Base-by-base conservation (phyloP, 495 filamentous ascomycete genomes). In the Talaromyces wortmannii region DNA sequence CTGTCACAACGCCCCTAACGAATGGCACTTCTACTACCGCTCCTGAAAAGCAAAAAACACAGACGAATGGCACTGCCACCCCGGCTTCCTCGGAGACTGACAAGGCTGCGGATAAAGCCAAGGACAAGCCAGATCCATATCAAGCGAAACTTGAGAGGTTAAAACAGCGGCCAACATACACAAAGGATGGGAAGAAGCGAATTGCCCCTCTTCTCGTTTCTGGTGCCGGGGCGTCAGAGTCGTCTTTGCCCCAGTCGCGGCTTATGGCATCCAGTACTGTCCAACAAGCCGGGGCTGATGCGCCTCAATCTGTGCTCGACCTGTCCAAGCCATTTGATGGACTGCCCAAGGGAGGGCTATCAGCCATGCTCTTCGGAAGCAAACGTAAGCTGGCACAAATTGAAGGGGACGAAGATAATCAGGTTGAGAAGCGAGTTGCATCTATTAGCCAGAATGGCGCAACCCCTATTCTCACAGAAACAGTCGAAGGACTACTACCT, bases 111-210 rank as follows among this genome's bases (percentile, higher is more conserved):
- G 52, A 53, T 15, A 45, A 53, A 40, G 50, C 40, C 12, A 53
- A 53, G 31, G 52, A 53, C 78, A 55, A 85, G 61, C 72, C 83
- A 4, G 83, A 87, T 56, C 77, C 81, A 3, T 79, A 83, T 48
- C 78, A 82, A 56, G 81, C 79, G 16, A 86, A 88, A 59, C 74
- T 95, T 36, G 88, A 90, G 49, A 82, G 83, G 52, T 65, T 97
- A 56, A 97, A 97, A 67, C 84, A 90, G 49, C 85, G 92, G 8
- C 90, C 96, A 7, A 96, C 91, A 15, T 88, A 95, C 48, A 96
- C 91, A 1, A 97, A 97, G 67, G 94, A 99, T 52, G 94, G 94
- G 15, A 97, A 91, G 71, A 99, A 97, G 72, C 83, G 95, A 23
- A 91, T 99, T 53, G 89, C 90, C 3, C 94, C 94, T 6, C 69